Base-by-base conservation (phyloP, 805 yeast species). In the Starmerella powellii region DNA sequence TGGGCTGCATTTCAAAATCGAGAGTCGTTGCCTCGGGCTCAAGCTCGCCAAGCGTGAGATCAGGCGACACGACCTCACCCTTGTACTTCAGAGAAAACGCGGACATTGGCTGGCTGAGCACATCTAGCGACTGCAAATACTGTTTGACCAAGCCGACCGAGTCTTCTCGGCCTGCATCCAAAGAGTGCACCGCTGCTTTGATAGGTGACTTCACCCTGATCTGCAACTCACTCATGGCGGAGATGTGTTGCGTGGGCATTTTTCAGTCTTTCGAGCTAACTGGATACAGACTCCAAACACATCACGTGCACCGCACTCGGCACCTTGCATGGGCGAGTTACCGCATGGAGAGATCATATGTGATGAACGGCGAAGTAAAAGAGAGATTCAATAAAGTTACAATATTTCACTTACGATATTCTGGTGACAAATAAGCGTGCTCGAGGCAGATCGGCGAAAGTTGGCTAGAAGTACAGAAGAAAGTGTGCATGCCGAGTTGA, bases 91-190 rank as follows among this genome's bases (percentile, higher is more conserved):
- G 63, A 3, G 68, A 60, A 56, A 73, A 84, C 50, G 75, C 71
- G 24, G 93, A 78, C 52, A 71, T 67, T 37, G 62, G 61, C 47
- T 74, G 78, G 51, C 68, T 68, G 33, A 80, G 71, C 20, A 66
- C 65, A 8, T 80, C 73, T 24, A 74, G 60, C n/a, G 74, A 61
- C n/a, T 69, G 61, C 38, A 83, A 60, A 13, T 80, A 68, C 54
- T 74, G 75, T 47, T 65, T 68, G 37, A 83, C 65, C 41, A 78
- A 82, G 34, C 68, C 62, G 38, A 80, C 55, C 16, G 76, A 59
- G 47, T 76, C 85, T 44, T 59, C 57, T 10, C 43, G 36, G 13
- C 56, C 51, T 19, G 56, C 49, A 36, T 48, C 45, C n/a, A 57
- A 34, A 19, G 51, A 24, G 42, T 44, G 41, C 11, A 51, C 55